Percentiles rank a stretch among this genome's conserved stretches.
Conservation (phyloP, 202 grass and related monocot species). For the Saccharum hybrid region DNA sequence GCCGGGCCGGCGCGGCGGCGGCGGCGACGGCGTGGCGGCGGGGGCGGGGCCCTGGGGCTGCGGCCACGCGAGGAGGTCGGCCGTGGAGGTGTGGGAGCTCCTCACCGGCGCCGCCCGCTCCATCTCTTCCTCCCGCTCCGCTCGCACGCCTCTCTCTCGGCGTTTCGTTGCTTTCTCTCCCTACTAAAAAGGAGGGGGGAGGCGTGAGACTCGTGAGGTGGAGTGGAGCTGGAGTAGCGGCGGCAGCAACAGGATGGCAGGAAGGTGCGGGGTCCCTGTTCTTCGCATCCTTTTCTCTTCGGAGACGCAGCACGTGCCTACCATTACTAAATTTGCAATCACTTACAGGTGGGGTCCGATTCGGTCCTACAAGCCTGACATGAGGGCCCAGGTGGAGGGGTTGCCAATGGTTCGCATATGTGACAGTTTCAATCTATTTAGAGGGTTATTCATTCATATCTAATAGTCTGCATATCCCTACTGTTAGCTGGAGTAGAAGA, state of each 20-base stretch:
- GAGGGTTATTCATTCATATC: too few species aligned
- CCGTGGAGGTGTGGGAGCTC: conserved; percentile 81
- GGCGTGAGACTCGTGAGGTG: conserved; percentile 35
- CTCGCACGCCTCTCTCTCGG: conserved; percentile 2
- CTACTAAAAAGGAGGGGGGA: conserved; percentile 24
- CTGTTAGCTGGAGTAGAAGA: too few species aligned
- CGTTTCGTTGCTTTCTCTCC: conserved; percentile 21
- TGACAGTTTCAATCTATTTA: too few species aligned
- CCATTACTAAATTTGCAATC: neutral
- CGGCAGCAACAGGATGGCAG: conserved; percentile 13
- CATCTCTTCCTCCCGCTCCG: conserved; percentile 42
- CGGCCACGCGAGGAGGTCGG: conserved; percentile 86
- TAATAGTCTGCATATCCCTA: too few species aligned
- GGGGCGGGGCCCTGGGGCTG: conserved; percentile 40
- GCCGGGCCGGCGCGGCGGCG: conserved; percentile 61
- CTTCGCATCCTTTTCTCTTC: neutral
- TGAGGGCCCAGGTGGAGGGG: neutral
- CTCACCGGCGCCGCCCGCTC: conserved; percentile 76
- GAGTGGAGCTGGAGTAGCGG: conserved; percentile 27
- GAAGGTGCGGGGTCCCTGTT: conserved; percentile 64
- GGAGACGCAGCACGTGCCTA: conserved; percentile 21
- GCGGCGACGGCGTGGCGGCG: conserved; percentile 42
- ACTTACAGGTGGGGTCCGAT: neutral
- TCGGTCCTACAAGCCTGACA: neutral
- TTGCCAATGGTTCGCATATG: too few species aligned